These are phyloP conservation scores for Phtheirospermum japonicum DNA, from an alignment of 257 asterid genomes.

Conservation along the genomic window DNA sequence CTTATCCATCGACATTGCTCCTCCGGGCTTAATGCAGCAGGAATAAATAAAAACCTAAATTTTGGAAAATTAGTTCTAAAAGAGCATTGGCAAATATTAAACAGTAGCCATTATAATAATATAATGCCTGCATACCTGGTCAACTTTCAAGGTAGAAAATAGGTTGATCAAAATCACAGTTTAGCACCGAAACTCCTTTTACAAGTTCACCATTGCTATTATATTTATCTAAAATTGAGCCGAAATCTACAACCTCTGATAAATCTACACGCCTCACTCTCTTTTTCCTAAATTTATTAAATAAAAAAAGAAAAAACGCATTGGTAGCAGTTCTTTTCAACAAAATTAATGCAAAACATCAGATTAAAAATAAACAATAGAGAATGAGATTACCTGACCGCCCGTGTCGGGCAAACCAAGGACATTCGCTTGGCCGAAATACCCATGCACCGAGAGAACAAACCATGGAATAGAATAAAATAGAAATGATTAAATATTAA, in stretches of 20 bases:
- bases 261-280: constrained; percentile 70
- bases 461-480: too few relatives aligned
- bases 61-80: constrained; percentile 10
- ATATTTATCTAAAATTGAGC: constrained; percentile 59
- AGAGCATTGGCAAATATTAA: not conserved
- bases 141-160: constrained; percentile 70
- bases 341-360: not conserved
- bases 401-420: too few relatives aligned
- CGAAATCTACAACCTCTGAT: constrained; percentile 90
- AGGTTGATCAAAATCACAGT: constrained; percentile 46
- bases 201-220: constrained; percentile 46
- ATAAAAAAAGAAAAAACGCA: not conserved
- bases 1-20: constrained; percentile 80
- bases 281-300: constrained; percentile 49
- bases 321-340: not conserved
- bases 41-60: constrained; percentile 83
- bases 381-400: too few relatives aligned
- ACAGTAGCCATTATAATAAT: not conserved
- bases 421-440: too few relatives aligned
- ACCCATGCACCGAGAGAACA: too few relatives aligned
- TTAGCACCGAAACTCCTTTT: constrained; percentile 52
- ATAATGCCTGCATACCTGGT: constrained; percentile 63
- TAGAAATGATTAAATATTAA: too few relatives aligned
- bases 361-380: not conserved
- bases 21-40: constrained; percentile 73